phyloP scores from a whole-genome alignment of 306 rosid species.

The Quillaja saponaria region DNA sequence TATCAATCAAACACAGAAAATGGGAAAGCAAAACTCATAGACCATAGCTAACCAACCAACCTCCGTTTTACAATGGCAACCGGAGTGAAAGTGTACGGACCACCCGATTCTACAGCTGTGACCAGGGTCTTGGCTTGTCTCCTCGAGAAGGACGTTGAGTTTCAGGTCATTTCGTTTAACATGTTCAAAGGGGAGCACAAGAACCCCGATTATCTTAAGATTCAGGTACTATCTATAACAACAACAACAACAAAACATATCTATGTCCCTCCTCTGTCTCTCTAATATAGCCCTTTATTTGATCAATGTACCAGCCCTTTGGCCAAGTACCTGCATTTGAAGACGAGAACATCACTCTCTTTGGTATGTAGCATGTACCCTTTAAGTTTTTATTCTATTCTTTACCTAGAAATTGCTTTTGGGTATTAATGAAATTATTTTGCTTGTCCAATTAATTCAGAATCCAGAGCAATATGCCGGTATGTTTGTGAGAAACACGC shows the following conservation, averaged over 20 bases:
- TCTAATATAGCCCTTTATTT: not conserved
- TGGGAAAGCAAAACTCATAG: no score
- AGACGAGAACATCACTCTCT: conserved; percentile 59
- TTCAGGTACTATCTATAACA: conserved; percentile 44
- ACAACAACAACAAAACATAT: no score
- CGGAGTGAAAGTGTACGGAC: conserved; percentile 79
- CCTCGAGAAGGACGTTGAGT: conserved; percentile 62
- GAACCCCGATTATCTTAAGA: conserved; percentile 62
- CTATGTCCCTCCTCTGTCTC: not conserved
- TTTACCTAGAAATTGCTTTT: not conserved
- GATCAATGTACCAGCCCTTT: conserved; percentile 52
- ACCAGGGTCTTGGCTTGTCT: conserved; percentile 82
- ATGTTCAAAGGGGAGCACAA: conserved; percentile 87
- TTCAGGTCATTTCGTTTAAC: conserved; percentile 62
- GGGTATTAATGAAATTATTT: not conserved
- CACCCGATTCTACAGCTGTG: conserved; percentile 71
- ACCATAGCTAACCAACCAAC: not conserved
- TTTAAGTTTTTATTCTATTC: not conserved
- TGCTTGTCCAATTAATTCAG: conserved; percentile 33
- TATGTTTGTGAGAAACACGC: conserved; percentile 70
- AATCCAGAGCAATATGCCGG: conserved; percentile 82
- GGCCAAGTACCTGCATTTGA: conserved; percentile 92
- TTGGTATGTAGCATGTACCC: conserved; percentile 44
- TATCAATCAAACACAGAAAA: no score
- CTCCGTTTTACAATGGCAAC: conserved; percentile 46